Evolutionary conservation across 371 early-diverging fungal genomes (phyloP), one percentile per base, ranked within the genome.

Genomic region (Rhizomucor pusillus): DNA sequence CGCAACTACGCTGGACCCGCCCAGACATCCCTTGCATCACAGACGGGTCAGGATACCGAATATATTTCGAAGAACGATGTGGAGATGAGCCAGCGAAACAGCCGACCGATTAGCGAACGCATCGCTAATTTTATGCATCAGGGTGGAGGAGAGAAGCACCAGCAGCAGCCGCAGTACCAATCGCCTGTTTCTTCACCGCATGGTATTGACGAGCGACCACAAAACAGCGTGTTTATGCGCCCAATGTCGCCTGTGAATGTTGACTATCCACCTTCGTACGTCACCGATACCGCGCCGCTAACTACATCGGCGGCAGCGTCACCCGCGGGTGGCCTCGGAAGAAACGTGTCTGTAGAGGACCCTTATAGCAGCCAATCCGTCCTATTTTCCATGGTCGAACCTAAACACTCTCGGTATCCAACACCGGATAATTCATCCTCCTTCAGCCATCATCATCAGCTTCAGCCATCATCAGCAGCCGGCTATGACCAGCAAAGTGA

Each of bases 311-410:
- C 59, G 13, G 62, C 53, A 20, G 33, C 43, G 5, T 41, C 54
- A 23, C 43, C 19, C 10, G 29, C 29, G 5, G 7, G 29, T 7
- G 29, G 29, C 7, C 36, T 48, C n/a, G 22, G 18, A 3, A 63
- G 62, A 7, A 67, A 63, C 6, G 36, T 75, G 9, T 57, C 67
- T 14, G 37, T 75, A 9, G 65, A 71, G 24, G 75, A 71, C 52
- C 72, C 72, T 43, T 75, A 75, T 37, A 62, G 58, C 14, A 61
- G 35, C 18, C 59, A 75, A 14, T 59, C 75, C 25, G 57, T 75
- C 33, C 62, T 66, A 43, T 71, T 75, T 50, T 67, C 75, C 0
- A 69, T 75, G 69, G 52, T 71, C 14, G 62, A 67, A 49, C 29
- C 43, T 11, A 23, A 54, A 35, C 50, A 56, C 36, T 36, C 60